Base-by-base conservation (phyloP, 192 early-diverging fungal species). In the Backusella parvicylindrica region DNA sequence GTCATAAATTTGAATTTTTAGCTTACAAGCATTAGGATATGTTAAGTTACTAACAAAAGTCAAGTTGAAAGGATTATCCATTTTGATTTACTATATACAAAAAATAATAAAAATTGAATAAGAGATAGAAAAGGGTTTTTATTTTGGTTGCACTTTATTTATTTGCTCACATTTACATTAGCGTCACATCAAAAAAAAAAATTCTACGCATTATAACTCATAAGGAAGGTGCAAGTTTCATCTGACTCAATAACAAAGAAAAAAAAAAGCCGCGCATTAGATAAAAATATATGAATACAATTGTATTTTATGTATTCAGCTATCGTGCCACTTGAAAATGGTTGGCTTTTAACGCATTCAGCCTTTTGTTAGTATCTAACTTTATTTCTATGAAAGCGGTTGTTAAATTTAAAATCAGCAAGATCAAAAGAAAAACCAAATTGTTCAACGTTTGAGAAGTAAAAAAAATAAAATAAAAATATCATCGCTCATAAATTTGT, bases 141-240 rank as follows among this genome's bases (percentile, higher is more conserved):
- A 8, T 23, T 50, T 21, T 50, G n/a, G 35, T 2, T 9, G 0
- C 15, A 64, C 6, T 36, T 21, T 41, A 35, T n/a, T 67, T 67
- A 21, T 67, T 67, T 67, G 21, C 33, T 67, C 33, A 67, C n/a
- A 67, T 67, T 67, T 67, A 67, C 65, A 67, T 67, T 32, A 13
- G 16, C 23, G 30, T 64, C n/a, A 67, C 31, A 67, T 32, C 33
- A 30, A 64, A 64, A 64, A 64, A 64, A 64, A 64, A 64, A 50
- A 5, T 2, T 66, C 30, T 66, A 66, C 32, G 32, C 31, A 66
- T 33, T 66, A 7, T 18, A 35, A 33, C 21, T 53, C 21, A 21
- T 53, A 53, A 53, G 50, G 50, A 53, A 53, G 50, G 50, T 53
- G 21, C 50, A 53, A 3, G 50, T 53, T 53, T 53, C 50, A 53